phyloP scores from a whole-genome alignment of 108 stramenopile genomes.

The Nitzschia inconspicua region DNA sequence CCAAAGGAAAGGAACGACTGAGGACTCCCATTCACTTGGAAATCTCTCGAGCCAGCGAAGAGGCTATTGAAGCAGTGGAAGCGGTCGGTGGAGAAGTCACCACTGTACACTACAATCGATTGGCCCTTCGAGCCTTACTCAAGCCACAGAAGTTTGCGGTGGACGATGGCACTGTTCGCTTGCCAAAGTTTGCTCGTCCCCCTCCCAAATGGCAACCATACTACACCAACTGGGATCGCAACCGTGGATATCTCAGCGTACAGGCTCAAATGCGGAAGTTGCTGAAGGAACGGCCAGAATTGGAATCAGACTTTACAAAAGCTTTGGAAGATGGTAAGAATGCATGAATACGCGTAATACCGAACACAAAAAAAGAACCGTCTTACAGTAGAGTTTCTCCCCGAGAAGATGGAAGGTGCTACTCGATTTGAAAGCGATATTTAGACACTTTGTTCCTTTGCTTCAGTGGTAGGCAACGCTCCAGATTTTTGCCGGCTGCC shows the following conservation, averaged over 20 bases:
- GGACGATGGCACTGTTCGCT: slow-evolving; percentile 14
- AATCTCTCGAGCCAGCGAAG: slow-evolving; percentile 81
- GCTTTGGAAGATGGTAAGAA: slow-evolving; percentile 14
- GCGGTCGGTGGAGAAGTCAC: slow-evolving; percentile 92
- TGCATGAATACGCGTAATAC: not conserved
- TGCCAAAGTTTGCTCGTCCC: slow-evolving; percentile 91
- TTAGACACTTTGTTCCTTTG: not conserved
- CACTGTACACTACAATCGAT: slow-evolving; percentile 91
- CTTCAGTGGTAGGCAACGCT: not conserved
- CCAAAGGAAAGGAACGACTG: slow-evolving; percentile 58
- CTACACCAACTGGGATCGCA: slow-evolving; percentile 87
- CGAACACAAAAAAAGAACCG: not conserved
- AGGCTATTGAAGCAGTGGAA: slow-evolving; percentile 92
- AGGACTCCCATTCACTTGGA: slow-evolving; percentile 80
- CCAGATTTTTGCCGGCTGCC: not conserved
- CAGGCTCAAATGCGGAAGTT: slow-evolving; percentile 81
- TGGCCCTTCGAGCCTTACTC: slow-evolving; percentile 87
- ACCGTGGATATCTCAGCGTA: slow-evolving; percentile 92
- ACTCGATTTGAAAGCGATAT: not conserved
- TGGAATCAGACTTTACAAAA: slow-evolving; percentile 35
- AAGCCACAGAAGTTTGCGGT: slow-evolving; percentile 90
- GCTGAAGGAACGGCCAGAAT: slow-evolving; percentile 51
- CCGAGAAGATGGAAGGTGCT: not conserved
- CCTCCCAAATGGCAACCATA: slow-evolving; percentile 92
- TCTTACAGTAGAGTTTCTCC: not conserved